A percentile compares a stretch with the other conserved stretches of the same genome.
Evolutionary conservation across 2,329 filamentous ascomycete genomes (phyloP).

Genomic region (Aspergillus alliaceus): DNA sequence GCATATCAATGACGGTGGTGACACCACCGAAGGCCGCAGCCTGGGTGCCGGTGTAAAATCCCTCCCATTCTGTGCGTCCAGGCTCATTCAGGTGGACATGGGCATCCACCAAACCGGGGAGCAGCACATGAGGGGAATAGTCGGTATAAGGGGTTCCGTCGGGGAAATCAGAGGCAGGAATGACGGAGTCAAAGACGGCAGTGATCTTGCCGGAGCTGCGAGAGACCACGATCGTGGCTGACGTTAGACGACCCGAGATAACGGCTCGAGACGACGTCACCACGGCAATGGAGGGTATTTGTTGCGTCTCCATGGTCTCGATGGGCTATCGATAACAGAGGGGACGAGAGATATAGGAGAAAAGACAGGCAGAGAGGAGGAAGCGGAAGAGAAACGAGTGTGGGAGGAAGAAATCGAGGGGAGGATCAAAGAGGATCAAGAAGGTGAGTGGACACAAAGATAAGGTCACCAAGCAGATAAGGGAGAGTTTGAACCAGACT

Average conservation of each 20-base stretch:
- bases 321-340: conserved; percentile 3
- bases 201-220: conserved; percentile 79
- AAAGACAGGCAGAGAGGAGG: conserved; percentile 5
- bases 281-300: conserved; percentile 61
- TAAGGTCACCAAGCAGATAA: conserved; percentile 5
- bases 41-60: conserved; percentile 90
- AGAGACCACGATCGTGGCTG: conserved; percentile 81
- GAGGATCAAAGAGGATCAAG: background rate
- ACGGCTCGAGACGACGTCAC: conserved; percentile 83
- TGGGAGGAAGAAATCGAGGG: background rate
- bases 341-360: conserved; percentile 11
- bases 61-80: conserved; percentile 96
- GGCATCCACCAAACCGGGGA: conserved; percentile 91
- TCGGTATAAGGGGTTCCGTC: conserved; percentile 72
- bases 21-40: conserved; percentile 95
- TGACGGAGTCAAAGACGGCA: conserved; percentile 68
- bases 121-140: conserved; percentile 78
- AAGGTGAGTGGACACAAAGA: conserved; percentile 3
- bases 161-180: conserved; percentile 76
- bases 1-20: conserved; percentile 97
- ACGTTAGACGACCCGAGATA: conserved; percentile 71
- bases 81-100: conserved; percentile 98
- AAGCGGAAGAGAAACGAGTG: background rate
- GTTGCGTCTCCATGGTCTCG: conserved; percentile 21
- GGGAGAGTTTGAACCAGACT: background rate